A percentile compares a stretch with the other conserved stretches of the same genome.
phyloP scores from a whole-genome alignment of 192 early-diverging fungal genomes.

The Umbelopsis vinacea region DNA sequence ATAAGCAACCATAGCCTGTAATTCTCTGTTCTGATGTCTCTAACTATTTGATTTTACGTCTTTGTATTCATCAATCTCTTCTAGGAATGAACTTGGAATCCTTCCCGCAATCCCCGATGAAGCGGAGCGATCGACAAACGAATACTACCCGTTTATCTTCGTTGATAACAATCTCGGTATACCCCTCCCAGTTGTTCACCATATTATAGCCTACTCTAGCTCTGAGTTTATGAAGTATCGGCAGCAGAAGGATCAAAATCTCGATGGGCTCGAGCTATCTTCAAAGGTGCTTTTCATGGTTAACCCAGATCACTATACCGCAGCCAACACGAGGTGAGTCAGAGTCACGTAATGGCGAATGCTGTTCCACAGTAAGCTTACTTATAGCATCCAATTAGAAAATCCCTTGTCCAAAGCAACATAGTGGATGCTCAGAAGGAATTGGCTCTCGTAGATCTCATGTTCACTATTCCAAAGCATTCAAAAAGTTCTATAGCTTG shows the following conservation, averaged over 20 bases:
- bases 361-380: not conserved
- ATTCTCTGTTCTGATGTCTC: not conserved
- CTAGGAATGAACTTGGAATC: not conserved
- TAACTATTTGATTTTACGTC: not conserved
- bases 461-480: constrained; percentile 54
- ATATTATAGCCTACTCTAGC: constrained; percentile 8
- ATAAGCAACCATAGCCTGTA: not conserved
- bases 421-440: constrained; percentile 38
- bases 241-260: not conserved
- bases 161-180: not conserved
- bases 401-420: constrained; percentile 42
- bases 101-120: not conserved
- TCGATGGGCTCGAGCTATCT: constrained; percentile 19
- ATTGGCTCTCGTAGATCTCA: constrained; percentile 47
- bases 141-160: not conserved
- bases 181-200: not conserved
- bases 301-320: constrained; percentile 56
- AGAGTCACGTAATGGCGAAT: not conserved
- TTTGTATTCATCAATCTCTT: not conserved
- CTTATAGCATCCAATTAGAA: constrained; percentile 32
- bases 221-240: constrained; percentile 21
- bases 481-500: constrained; percentile 54
- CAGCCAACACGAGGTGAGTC: constrained; percentile 51
- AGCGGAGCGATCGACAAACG: not conserved
- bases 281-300: constrained; percentile 48